phyloP scores from a whole-genome alignment of 2,329 filamentous ascomycete genomes.

The Sarocladium brachiariae region DNA sequence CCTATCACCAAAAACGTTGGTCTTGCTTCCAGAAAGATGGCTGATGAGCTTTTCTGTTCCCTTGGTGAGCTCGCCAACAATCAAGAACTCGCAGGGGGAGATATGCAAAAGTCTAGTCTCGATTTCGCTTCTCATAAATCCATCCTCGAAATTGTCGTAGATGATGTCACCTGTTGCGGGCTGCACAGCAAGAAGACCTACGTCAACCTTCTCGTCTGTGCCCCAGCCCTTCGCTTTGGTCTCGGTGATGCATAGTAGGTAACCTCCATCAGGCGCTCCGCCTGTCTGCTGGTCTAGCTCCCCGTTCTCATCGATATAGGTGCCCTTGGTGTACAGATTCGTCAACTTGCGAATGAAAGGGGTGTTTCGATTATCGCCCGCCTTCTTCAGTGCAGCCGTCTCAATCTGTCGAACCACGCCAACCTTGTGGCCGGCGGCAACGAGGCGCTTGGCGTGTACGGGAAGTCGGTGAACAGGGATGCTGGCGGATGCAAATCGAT shows the following conservation, averaged over 20 bases:
- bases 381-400: conserved; percentile 92
- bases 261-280: conserved; percentile 62
- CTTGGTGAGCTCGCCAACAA: conserved; percentile 84
- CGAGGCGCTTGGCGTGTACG: conserved; percentile 88
- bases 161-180: conserved; percentile 93
- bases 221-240: conserved; percentile 69
- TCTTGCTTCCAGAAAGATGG: conserved; percentile 82
- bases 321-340: conserved; percentile 96
- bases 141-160: conserved; percentile 92
- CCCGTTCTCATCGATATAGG: conserved; percentile 90
- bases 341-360: conserved; percentile 91
- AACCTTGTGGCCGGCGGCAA: conserved; percentile 90
- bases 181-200: conserved; percentile 90
- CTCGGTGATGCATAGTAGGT: conserved; percentile 88
- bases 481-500: conserved; percentile 90
- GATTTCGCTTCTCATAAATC: conserved; percentile 94
- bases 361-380: conserved; percentile 85
- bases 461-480: conserved; percentile 87
- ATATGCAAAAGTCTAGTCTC: conserved; percentile 95
- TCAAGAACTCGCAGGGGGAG: conserved; percentile 87
- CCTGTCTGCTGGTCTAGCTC: conserved; percentile 54
- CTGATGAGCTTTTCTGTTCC: conserved; percentile 88
- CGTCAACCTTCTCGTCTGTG: conserved; percentile 86
- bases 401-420: conserved; percentile 92
- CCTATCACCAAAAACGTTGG: conserved; percentile 86